Base-by-base conservation (phyloP, 139 green algal genomes). In the Volvox reticuliferus region DNA sequence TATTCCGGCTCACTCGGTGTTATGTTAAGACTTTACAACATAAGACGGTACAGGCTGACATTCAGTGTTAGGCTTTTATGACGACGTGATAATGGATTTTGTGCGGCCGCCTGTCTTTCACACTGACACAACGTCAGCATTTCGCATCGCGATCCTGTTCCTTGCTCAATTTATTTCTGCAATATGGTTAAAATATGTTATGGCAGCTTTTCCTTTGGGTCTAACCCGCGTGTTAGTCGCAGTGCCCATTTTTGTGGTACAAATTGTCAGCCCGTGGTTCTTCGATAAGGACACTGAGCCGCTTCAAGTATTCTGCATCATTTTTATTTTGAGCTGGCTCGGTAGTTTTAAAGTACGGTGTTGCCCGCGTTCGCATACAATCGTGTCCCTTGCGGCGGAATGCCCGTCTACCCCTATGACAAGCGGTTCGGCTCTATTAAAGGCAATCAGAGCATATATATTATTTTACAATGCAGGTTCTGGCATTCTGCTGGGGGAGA, bases 401-500 rank as follows among this genome's bases (percentile, higher is more conserved):
- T 55, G 44, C 44, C 5, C 5, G 9, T n/a, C n/a, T n/a, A n/a
- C n/a, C n/a, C n/a, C n/a, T n/a, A 5, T 55, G 44, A 9, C 44
- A 55, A 55, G 44, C 5, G 44, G 44, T 55, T 55, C 44, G 44
- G 9, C 44, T 55, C 44, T 55, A 55, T 55, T 9, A 55, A 14
- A 55, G 9, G 9, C 65, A 73, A 28, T 5, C 65, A 24, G 21
- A 73, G 6, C 16, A 73, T 73, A 12, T 73, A 73, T 9, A 9
- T 73, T 28, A 73, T 73, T 12, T 24, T 73, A 12, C 37, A 55
- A 55, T 55, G 2, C 44, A 86, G 79, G 79, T 86, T 18, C 19
- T 86, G 26, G 79, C 79, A 24, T 86, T 86, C 28, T 86, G 79
- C 79, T 61, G 33, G 79, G 79, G 79, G 2, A 86, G 79, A 61